A percentile compares a stretch with the other conserved stretches of the same genome.
These are phyloP conservation scores for Tuber indicum DNA, from an alignment of 495 filamentous ascomycete genomes.

Conservation along the genomic window DNA sequence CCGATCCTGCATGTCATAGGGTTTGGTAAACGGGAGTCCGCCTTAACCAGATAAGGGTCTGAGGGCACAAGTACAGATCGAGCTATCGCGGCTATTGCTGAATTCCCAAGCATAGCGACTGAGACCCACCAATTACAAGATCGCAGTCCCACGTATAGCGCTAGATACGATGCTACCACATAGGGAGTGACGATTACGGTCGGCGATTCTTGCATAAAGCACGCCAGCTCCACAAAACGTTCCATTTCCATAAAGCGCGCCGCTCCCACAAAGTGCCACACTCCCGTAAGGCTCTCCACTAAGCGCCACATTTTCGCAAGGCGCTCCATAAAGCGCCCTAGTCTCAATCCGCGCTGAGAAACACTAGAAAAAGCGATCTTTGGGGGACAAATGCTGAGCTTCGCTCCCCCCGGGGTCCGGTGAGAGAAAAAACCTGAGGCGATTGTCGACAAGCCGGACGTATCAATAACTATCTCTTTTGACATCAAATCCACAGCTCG, in stretches of 20 bases:
- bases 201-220: background rate
- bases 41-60: background rate
- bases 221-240: too few relatives aligned
- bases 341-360: background rate
- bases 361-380: background rate
- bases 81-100: constrained; percentile 9
- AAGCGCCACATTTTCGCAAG: too few relatives aligned
- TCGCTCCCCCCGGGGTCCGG: background rate
- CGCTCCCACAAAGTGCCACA: too few relatives aligned
- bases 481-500: background rate
- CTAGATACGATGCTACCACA: constrained; percentile 8
- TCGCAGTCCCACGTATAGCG: constrained; percentile 10
- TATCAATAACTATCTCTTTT: background rate
- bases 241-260: too few relatives aligned
- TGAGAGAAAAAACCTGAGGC: background rate
- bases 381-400: background rate
- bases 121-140: constrained; percentile 11
- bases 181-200: background rate
- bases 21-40: background rate
- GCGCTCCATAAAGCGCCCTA: too few relatives aligned
- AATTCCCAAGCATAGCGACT: constrained; percentile 4
- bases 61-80: background rate
- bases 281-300: too few relatives aligned
- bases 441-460: background rate
- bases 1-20: background rate